Percentiles rank a stretch among this genome's conserved stretches.
These are phyloP conservation scores for Piloderma croceum DNA, from an alignment of 768 basidiomycete genomes.

Conservation along the genomic window DNA sequence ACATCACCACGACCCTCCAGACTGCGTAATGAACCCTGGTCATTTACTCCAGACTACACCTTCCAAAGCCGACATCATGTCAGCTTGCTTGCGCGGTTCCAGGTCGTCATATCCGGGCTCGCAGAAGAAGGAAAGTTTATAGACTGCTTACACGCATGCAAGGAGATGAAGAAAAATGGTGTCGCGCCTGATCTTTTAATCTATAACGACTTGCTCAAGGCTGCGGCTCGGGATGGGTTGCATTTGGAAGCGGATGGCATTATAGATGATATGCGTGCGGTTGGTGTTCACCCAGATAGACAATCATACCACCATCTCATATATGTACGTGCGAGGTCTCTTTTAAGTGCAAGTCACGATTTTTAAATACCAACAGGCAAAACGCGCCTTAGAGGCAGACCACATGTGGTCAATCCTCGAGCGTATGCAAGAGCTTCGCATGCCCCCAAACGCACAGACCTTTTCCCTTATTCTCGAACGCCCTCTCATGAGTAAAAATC, in stretches of 20 bases:
- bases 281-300: slow-evolving; percentile 43
- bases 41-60: slow-evolving; percentile 19
- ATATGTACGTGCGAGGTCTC: slow-evolving; percentile 36
- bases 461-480: slow-evolving; percentile 51
- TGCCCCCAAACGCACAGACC: slow-evolving; percentile 47
- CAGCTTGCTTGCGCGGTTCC: slow-evolving; percentile 25
- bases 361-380: not conserved
- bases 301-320: slow-evolving; percentile 57
- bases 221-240: slow-evolving; percentile 38
- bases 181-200: slow-evolving; percentile 48
- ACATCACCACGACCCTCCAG: slow-evolving; percentile 1
- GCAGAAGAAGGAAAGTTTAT: slow-evolving; percentile 32
- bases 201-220: slow-evolving; percentile 53
- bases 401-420: slow-evolving; percentile 43
- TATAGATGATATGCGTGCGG: slow-evolving; percentile 59
- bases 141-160: slow-evolving; percentile 40
- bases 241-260: slow-evolving; percentile 57
- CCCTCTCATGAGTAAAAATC: slow-evolving; percentile 39
- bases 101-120: slow-evolving; percentile 23
- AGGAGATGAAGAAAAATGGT: slow-evolving; percentile 52
- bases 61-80: slow-evolving; percentile 19
- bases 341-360: not conserved
- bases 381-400: slow-evolving; percentile 20
- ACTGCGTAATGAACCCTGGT: slow-evolving; percentile 22
- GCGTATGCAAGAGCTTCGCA: slow-evolving; percentile 46